Percentiles rank a stretch among this genome's conserved stretches.
Evolutionary conservation across 139 green algal species (phyloP).

Genomic region (Chlamydomonas sp.): DNA sequence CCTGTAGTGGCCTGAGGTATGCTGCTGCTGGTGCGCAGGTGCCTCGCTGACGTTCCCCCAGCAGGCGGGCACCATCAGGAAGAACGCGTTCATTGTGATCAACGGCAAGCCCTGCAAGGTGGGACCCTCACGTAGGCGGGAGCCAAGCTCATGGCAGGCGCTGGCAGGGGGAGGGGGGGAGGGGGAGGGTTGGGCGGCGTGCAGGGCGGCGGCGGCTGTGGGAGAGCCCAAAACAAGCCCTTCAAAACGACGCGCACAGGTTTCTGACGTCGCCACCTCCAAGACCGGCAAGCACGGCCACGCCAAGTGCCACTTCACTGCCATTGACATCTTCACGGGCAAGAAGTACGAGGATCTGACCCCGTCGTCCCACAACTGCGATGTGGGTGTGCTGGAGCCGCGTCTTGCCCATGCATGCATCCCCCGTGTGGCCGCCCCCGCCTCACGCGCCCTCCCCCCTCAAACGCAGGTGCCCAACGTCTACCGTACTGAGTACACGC

Average conservation of each 20-base stretch:
- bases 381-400: slow-evolving; percentile 49
- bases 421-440: not conserved
- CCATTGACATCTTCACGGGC: slow-evolving; percentile 94
- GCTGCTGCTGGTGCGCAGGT: slow-evolving; percentile 24
- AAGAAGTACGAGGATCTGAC: slow-evolving; percentile 99
- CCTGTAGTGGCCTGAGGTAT: no score
- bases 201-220: not conserved
- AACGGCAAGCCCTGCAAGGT: slow-evolving; percentile 94
- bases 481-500: slow-evolving; percentile 81
- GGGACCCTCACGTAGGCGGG: no score
- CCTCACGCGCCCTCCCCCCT: not conserved
- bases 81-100: slow-evolving; percentile 96
- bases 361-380: slow-evolving; percentile 95
- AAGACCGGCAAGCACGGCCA: slow-evolving; percentile 99
- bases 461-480: slow-evolving; percentile 79
- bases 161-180: no score
- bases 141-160: no score
- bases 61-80: slow-evolving; percentile 90
- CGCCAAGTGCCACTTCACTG: slow-evolving; percentile 98
- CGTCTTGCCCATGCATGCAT: not conserved
- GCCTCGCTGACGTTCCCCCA: slow-evolving; percentile 87
- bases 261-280: slow-evolving; percentile 97
- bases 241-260: slow-evolving; percentile 47
- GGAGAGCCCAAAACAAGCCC: no score
- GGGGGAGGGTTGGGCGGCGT: not conserved